phyloP scores from a whole-genome alignment of 441 rosid genomes.

The Euphorbia corollata region DNA sequence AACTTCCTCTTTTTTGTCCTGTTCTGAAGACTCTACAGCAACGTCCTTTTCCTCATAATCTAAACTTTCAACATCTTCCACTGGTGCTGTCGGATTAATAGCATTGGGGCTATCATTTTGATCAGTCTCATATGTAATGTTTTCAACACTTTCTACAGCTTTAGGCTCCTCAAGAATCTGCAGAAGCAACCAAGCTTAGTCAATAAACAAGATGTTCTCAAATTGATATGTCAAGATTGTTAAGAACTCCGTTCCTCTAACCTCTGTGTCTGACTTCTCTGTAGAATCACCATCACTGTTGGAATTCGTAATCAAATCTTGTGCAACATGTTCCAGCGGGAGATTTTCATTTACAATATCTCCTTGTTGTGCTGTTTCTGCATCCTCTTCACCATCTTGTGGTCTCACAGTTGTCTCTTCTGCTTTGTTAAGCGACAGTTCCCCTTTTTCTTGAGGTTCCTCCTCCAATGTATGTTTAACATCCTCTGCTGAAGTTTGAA shows the following conservation, averaged over 20 bases:
- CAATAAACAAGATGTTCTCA: constrained; percentile 4
- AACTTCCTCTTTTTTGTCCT: constrained; percentile 18
- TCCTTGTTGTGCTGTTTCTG: constrained; percentile 23
- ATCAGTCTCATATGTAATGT: constrained; percentile 4
- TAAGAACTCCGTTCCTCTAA: constrained; percentile 13
- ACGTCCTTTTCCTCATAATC: constrained; percentile 1
- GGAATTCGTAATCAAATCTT: constrained; percentile 9
- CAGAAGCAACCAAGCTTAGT: constrained; percentile 11
- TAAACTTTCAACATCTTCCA: constrained; percentile 12
- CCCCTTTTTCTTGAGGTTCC: constrained; percentile 18
- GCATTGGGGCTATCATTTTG: constrained; percentile 10
- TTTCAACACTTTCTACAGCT: constrained; percentile 14
- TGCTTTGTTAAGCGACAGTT: constrained; percentile 7
- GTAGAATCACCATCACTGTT: constrained; percentile 10
- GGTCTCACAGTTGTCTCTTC: constrained; percentile 17
- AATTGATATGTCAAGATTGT: background rate
- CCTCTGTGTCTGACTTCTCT: constrained; percentile 25
- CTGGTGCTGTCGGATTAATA: constrained; percentile 1
- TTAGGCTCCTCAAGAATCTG: constrained; percentile 20
- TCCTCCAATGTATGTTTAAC: constrained; percentile 4
- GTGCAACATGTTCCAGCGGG: constrained; percentile 18
- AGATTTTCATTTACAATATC: constrained; percentile 13
- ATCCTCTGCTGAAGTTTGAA: constrained; percentile 7
- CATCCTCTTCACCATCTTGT: constrained; percentile 9
- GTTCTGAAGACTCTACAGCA: constrained; percentile 5